These are phyloP conservation scores for Mycena citricolor DNA, from an alignment of 1,284 basidiomycete species.

Conservation along the genomic window DNA sequence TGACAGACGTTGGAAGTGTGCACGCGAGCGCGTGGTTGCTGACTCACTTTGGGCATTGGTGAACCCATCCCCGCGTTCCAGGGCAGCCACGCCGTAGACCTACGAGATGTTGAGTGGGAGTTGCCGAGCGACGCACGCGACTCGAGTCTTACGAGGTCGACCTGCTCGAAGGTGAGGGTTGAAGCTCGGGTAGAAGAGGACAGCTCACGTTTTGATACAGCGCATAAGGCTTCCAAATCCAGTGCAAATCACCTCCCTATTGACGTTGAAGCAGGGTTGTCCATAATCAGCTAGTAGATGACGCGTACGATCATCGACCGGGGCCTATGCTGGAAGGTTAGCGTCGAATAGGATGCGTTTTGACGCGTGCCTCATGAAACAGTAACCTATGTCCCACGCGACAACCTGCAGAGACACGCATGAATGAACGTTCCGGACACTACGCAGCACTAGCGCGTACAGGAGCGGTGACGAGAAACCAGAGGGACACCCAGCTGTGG, in stretches of 20 bases:
- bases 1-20: not conserved
- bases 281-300: constrained; percentile 9
- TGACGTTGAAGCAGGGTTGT: not conserved
- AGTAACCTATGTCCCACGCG: constrained; percentile 72
- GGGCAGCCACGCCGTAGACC: constrained; percentile 73
- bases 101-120: constrained; percentile 2
- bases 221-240: constrained; percentile 85
- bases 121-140: not conserved
- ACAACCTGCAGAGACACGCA: constrained; percentile 44
- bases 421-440: no score
- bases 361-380: constrained; percentile 58
- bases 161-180: constrained; percentile 21
- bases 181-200: not conserved
- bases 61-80: constrained; percentile 73
- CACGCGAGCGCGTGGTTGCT: constrained; percentile 2
- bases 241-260: constrained; percentile 79
- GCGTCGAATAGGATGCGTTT: constrained; percentile 8
- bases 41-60: constrained; percentile 82
- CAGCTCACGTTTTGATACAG: constrained; percentile 66
- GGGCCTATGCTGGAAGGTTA: constrained; percentile 38
- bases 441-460: no score
- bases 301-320: constrained; percentile 49
- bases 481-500: constrained; percentile 62
- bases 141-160: constrained; percentile 34
- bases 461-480: constrained; percentile 66